Conservation (phyloP, 2,329 filamentous ascomycete species). For the Pyrenophora tritici-repentis region DNA sequence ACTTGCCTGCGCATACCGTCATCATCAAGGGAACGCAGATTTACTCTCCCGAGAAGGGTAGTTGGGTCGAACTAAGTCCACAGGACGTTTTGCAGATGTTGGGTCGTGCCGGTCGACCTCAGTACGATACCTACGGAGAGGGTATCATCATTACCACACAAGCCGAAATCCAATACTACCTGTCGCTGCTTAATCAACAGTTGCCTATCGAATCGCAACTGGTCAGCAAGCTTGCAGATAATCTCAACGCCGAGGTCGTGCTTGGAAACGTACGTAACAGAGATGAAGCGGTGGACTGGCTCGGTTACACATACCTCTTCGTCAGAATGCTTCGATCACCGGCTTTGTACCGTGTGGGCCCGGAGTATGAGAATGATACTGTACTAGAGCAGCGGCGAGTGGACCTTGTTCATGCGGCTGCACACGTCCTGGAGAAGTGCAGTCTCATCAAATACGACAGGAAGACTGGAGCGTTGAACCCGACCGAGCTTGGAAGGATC, state of each 20-base stretch:
- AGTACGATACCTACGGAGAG: slow-evolving; percentile 97
- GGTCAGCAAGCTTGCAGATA: slow-evolving; percentile 89
- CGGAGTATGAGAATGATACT: slow-evolving; percentile 92
- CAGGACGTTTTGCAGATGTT: slow-evolving; percentile 99
- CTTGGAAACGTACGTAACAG: slow-evolving; percentile 88
- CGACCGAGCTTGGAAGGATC: slow-evolving; percentile 92
- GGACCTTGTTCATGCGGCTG: slow-evolving; percentile 95
- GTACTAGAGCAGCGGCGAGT: slow-evolving; percentile 94
- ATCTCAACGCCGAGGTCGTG: slow-evolving; percentile 94
- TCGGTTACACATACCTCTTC: slow-evolving; percentile 97
- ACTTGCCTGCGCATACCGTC: slow-evolving; percentile 94
- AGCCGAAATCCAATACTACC: slow-evolving; percentile 92
- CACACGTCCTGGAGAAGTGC: slow-evolving; percentile 81
- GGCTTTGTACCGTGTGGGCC: slow-evolving; percentile 90
- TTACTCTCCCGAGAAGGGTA: slow-evolving; percentile 97
- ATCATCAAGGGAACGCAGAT: slow-evolving; percentile 99
- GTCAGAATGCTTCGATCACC: slow-evolving; percentile 97
- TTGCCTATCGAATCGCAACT: slow-evolving; percentile 97
- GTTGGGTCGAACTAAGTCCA: slow-evolving; percentile 95
- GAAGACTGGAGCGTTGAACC: slow-evolving; percentile 83
- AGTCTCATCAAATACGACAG: slow-evolving; percentile 95
- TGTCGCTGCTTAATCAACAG: slow-evolving; percentile 95
- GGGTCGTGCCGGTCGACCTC: slow-evolving; percentile 91
- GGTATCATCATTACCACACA: slow-evolving; percentile 99
- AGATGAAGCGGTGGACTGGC: slow-evolving; percentile 98